phyloP scores from a whole-genome alignment of 768 basidiomycete genomes.

The Neoboletus brunneissimus region DNA sequence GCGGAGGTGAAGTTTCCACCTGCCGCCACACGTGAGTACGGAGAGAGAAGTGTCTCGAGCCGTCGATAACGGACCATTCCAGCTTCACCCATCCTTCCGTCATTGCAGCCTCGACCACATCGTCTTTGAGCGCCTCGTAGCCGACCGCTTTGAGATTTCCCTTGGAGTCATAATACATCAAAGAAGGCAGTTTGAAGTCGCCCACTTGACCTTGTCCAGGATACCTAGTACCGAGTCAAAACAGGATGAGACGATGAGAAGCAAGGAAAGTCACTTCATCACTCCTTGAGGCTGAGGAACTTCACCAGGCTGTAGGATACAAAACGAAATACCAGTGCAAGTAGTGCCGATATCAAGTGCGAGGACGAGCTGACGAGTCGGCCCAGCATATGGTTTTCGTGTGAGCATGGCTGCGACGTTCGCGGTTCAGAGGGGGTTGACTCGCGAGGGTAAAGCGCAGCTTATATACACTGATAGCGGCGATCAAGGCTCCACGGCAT shows the following conservation, averaged over 20 bases:
- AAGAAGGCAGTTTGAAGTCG: conserved; percentile 44
- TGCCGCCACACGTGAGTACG: conserved; percentile 6
- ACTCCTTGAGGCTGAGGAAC: conserved; percentile 30
- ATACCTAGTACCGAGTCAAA: conserved; percentile 21
- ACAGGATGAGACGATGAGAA: background rate
- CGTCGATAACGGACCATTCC: conserved; percentile 35
- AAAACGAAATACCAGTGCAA: conserved; percentile 34
- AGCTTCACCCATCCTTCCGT: conserved; percentile 42
- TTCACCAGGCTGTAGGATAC: conserved; percentile 37
- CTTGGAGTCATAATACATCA: conserved; percentile 42
- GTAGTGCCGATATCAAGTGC: conserved; percentile 40
- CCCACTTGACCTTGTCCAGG: conserved; percentile 40
- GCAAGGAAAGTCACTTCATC: background rate
- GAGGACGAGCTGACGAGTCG: conserved; percentile 32
- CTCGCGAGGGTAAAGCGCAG: background rate
- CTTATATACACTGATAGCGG: conserved; percentile 7
- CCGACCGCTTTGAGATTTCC: conserved; percentile 40
- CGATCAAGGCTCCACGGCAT: background rate
- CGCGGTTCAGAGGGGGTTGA: background rate
- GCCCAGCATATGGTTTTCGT: conserved; percentile 30
- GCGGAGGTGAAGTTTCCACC: conserved; percentile 39
- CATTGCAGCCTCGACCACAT: conserved; percentile 34
- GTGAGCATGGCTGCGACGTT: conserved; percentile 20
- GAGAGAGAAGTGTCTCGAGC: background rate
- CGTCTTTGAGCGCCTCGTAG: conserved; percentile 40